Evolutionary conservation across 2,329 filamentous ascomycete species (phyloP), one percentile per base, ranked within the genome.

Genomic region (Ophiostoma piceae): DNA sequence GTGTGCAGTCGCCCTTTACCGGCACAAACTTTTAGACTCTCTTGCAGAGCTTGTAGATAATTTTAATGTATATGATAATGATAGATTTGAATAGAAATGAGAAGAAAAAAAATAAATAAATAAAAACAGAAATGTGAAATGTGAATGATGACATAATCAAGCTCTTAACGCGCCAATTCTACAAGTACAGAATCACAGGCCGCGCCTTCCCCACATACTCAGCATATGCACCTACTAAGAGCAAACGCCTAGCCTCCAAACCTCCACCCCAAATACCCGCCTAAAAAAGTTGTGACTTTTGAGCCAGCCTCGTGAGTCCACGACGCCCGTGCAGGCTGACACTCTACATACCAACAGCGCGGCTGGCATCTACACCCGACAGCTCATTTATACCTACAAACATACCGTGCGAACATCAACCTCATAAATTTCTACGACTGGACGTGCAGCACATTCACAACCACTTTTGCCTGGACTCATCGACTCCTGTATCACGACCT

Each of bases 1-100:
- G 77, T 60, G 78, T 80, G 41, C 79, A 81, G 74, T 78, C 76
- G 73, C 70, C 75, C 3, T 80, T 77, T 69, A 79, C 76, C 2
- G 79, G 79, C 1, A 73, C 71, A n/a, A 78, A 79, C 67, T 79
- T 78, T 71, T 75, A 69, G n/a, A 19, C 5, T 32, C 1, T n/a
- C n/a, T n/a, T n/a, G n/a, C n/a, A n/a, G n/a, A n/a, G n/a, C n/a
- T 37, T n/a, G 7, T n/a, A 39, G n/a, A 65, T 6, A n/a, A n/a
- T 29, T 26, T 64, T 37, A 32, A 57, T 57, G 51, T 22, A 26
- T 16, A 57, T 47, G 43, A 47, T 47, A 16, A 57, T 3, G 51
- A 57, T 57, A 57, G 51, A 57, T 3, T 8, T 29, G 26, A 29
- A 22, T 16, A n/a, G 8, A 22, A 22, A 54, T n/a, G 47, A n/a